Percentiles rank a stretch among this genome's conserved stretches.
Conservation (phyloP, 495 filamentous ascomycete genomes). For the Aspergillus affinis region DNA sequence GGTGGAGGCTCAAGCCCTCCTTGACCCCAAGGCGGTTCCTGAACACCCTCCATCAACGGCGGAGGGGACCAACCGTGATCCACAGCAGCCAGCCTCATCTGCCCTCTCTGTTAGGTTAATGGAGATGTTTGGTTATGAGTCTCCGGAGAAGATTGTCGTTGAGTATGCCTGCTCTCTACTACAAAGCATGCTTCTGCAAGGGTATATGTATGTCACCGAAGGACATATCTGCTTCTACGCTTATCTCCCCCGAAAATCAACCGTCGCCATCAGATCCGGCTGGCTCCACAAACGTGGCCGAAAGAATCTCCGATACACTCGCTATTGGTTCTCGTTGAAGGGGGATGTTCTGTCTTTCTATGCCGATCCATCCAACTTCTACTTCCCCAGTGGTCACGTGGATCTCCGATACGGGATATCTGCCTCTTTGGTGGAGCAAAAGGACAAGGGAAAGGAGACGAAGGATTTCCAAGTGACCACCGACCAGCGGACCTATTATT, state of each 20-base stretch:
- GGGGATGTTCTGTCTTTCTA: constrained; percentile 97
- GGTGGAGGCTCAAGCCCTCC: constrained; percentile 74
- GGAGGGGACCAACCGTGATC: constrained; percentile 21
- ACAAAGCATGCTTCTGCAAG: constrained; percentile 88
- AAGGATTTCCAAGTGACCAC: constrained; percentile 79
- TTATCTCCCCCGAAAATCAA: constrained; percentile 86
- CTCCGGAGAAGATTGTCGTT: constrained; percentile 78
- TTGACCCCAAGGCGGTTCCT: constrained; percentile 40
- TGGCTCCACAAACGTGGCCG: constrained; percentile 86
- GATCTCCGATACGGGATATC: constrained; percentile 92
- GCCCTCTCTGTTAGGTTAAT: constrained; percentile 69
- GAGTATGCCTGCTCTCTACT: constrained; percentile 96
- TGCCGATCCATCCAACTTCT: constrained; percentile 75
- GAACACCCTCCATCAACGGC: constrained; percentile 21
- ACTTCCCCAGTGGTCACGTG: constrained; percentile 90
- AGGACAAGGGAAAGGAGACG: constrained; percentile 68
- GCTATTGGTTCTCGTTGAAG: constrained; percentile 96
- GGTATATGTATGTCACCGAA: constrained; percentile 95
- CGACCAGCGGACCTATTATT: constrained; percentile 78
- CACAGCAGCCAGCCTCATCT: constrained; percentile 25
- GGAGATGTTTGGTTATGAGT: constrained; percentile 86
- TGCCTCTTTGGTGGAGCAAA: constrained; percentile 65
- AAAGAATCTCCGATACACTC: constrained; percentile 83
- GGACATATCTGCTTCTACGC: constrained; percentile 97
- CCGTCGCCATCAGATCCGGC: constrained; percentile 80